These are phyloP conservation scores for Silene uniflora DNA, from an alignment of 148 eudicot genomes.

Conservation along the genomic window DNA sequence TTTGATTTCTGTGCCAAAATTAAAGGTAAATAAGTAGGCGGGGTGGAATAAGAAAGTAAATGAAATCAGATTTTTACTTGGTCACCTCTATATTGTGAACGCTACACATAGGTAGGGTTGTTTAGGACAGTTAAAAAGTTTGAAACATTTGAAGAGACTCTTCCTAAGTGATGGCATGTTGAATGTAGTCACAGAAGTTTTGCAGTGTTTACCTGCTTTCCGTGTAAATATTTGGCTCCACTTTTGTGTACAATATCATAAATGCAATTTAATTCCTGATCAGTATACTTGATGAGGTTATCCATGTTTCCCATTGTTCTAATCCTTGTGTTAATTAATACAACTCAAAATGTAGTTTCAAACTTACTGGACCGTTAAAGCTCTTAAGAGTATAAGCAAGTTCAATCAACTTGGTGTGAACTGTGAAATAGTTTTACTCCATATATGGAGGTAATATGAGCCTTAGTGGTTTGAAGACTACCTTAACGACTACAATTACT, in stretches of 20 bases:
- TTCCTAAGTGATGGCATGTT: neutral
- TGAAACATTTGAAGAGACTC: neutral
- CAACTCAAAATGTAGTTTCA: neutral
- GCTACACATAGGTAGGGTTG: neutral
- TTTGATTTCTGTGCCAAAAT: too few species aligned
- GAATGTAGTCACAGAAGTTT: slow-evolving; percentile 19
- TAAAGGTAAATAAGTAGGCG: too few species aligned
- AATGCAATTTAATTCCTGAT: slow-evolving; percentile 21
- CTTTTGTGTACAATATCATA: slow-evolving; percentile 15
- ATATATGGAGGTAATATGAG: too few species aligned
- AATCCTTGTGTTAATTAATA: neutral
- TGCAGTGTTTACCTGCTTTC: slow-evolving; percentile 16
- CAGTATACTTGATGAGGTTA: neutral
- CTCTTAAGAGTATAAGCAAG: neutral
- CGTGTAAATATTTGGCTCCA: neutral
- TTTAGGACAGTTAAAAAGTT: neutral
- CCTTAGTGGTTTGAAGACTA: too few species aligned
- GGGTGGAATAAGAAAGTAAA: too few species aligned
- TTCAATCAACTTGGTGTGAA: too few species aligned
- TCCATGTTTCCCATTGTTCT: neutral
- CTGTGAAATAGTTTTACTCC: too few species aligned
- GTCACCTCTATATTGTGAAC: too few species aligned
- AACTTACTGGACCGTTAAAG: slow-evolving; percentile 4
- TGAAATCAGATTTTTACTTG: too few species aligned
- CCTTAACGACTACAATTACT: too few species aligned